Evolutionary conservation across 108 stramenopile genomes (phyloP).

Genomic region (Pseudonitzschia multistriata): DNA sequence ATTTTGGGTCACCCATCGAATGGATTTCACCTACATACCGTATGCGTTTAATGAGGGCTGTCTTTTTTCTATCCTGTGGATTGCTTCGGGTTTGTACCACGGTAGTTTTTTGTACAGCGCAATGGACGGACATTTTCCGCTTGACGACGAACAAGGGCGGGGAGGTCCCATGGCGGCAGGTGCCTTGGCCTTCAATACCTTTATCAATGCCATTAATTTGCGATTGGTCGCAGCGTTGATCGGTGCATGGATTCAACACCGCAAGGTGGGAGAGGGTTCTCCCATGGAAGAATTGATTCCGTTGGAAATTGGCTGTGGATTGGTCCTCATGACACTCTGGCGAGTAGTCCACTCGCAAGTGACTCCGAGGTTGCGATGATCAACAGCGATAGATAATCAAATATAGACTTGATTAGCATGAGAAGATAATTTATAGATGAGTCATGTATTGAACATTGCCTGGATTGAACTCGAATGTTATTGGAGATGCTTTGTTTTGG

Average conservation of each 20-base stretch:
- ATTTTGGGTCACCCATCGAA: constrained; percentile 66
- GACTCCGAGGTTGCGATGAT: constrained; percentile 34
- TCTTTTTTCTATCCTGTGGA: constrained; percentile 57
- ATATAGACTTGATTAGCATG: not conserved
- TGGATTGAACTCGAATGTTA: no score
- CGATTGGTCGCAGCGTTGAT: constrained; percentile 48
- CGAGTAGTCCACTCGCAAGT: constrained; percentile 49
- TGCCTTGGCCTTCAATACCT: constrained; percentile 50
- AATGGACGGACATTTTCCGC: constrained; percentile 58
- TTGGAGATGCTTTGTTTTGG: no score
- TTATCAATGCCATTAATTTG: constrained; percentile 46
- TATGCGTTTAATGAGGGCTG: constrained; percentile 56
- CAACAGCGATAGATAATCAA: not conserved
- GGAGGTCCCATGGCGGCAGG: constrained; percentile 60
- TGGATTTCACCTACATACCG: constrained; percentile 41
- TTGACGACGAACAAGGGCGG: constrained; percentile 33
- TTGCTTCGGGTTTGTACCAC: constrained; percentile 52
- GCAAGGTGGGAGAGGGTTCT: constrained; percentile 40
- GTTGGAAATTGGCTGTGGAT: constrained; percentile 57
- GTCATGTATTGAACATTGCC: no score
- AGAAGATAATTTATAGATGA: no score
- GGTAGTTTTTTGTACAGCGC: constrained; percentile 60
- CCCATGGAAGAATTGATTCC: constrained; percentile 57
- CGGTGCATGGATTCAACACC: constrained; percentile 46
- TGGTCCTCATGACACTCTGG: constrained; percentile 62